Conservation (phyloP, 2,329 filamentous ascomycete genomes). For the Pseudocercospora fuligena region DNA sequence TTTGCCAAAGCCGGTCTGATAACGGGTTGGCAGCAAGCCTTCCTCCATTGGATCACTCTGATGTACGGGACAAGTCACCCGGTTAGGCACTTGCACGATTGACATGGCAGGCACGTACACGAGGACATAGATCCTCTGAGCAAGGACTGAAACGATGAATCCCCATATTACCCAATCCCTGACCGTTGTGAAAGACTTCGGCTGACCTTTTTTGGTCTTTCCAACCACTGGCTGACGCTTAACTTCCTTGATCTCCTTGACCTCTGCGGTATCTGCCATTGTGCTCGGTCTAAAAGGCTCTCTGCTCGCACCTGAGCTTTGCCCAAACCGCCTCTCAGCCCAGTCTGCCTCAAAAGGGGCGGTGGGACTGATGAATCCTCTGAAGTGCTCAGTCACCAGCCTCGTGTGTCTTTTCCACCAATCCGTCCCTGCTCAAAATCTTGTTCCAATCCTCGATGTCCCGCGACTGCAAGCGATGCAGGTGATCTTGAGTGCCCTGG, state of each 20-base stretch:
- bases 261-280: neutral
- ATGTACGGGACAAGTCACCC: neutral
- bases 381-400: neutral
- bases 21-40: neutral
- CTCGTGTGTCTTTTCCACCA: neutral
- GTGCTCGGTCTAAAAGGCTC: neutral
- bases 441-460: neutral
- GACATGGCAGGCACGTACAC: neutral
- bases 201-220: neutral
- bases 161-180: neutral
- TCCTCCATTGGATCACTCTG: neutral
- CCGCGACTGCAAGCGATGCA: neutral
- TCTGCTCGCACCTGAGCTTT: neutral
- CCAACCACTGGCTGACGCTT: neutral
- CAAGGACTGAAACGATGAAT: neutral
- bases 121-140: neutral
- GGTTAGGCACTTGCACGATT: neutral
- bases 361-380: too few relatives aligned
- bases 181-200: neutral
- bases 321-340: neutral
- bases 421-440: neutral
- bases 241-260: neutral
- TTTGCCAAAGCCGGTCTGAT: neutral
- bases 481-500: too few relatives aligned
- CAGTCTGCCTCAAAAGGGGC: neutral